Conservation (phyloP, 148 eudicot genomes). For the Spergularia bocconei region DNA sequence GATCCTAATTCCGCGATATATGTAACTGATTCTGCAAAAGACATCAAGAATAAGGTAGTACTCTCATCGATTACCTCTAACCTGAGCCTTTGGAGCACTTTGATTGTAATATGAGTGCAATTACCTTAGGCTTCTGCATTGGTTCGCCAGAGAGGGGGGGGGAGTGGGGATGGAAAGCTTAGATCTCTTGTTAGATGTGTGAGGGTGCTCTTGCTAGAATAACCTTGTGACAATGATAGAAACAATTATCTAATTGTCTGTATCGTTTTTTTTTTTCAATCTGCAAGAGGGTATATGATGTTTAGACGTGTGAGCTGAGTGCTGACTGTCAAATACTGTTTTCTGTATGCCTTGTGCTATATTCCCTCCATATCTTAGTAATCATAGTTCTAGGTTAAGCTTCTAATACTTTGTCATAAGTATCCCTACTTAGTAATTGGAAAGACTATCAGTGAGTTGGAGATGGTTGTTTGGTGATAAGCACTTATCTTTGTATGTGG, state of each 20-base stretch:
- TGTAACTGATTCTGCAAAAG: constrained; percentile 90
- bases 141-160: background rate
- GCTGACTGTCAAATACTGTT: background rate
- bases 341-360: background rate
- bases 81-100: background rate
- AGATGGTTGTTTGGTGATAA: background rate
- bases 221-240: background rate
- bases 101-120: background rate
- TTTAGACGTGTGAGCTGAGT: background rate
- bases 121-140: background rate
- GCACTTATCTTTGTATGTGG: background rate
- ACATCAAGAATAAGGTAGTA: constrained; percentile 75
- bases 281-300: background rate
- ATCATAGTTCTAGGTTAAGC: background rate
- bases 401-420: background rate
- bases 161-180: background rate
- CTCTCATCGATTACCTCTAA: background rate
- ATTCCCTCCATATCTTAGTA: background rate
- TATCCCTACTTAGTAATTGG: background rate
- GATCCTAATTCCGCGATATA: constrained; percentile 96
- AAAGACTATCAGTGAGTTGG: background rate
- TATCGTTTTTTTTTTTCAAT: background rate
- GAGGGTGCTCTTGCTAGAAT: background rate
- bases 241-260: background rate
- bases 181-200: background rate